Evolutionary conservation across 768 basidiomycete species (phyloP).

Genomic region (Mycena leptocephala): DNA sequence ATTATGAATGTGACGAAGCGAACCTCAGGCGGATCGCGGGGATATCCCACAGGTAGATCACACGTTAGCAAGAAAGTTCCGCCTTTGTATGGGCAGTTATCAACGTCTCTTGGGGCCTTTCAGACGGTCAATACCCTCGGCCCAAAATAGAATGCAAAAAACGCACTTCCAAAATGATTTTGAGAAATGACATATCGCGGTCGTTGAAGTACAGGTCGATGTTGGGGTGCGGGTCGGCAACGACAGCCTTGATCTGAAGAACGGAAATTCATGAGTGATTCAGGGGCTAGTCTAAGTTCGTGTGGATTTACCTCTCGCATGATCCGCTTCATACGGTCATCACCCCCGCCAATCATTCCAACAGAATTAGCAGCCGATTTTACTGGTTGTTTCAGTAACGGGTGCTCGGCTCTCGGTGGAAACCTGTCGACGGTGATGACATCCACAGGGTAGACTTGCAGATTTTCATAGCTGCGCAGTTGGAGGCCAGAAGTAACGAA

Average conservation of each 20-base stretch:
- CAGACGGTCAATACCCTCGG: background rate
- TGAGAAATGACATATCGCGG: slow-evolving; percentile 46
- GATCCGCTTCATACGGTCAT: slow-evolving; percentile 44
- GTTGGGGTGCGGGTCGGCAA: slow-evolving; percentile 43
- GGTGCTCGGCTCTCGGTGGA: slow-evolving; percentile 42
- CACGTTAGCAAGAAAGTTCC: slow-evolving; percentile 47
- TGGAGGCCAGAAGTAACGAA: background rate
- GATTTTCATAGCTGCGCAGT: slow-evolving; percentile 26
- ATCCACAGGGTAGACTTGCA: slow-evolving; percentile 36
- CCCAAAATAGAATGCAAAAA: background rate
- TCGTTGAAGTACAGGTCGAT: slow-evolving; percentile 48
- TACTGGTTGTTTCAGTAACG: slow-evolving; percentile 37
- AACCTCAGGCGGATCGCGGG: slow-evolving; percentile 47
- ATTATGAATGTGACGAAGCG: slow-evolving; percentile 48
- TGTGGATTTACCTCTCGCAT: slow-evolving; percentile 46
- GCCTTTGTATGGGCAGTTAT: slow-evolving; percentile 44
- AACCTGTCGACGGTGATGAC: slow-evolving; percentile 44
- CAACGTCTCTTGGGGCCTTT: slow-evolving; percentile 45
- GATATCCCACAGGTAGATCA: slow-evolving; percentile 44
- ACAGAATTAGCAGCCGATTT: slow-evolving; percentile 33
- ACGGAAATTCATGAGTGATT: background rate
- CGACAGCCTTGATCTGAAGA: slow-evolving; percentile 39
- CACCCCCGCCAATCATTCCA: slow-evolving; percentile 9
- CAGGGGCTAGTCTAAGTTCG: background rate
- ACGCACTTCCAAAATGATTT: slow-evolving; percentile 45